phyloP scores from a whole-genome alignment of 371 early-diverging fungal species.

The Mortierella sp. region DNA sequence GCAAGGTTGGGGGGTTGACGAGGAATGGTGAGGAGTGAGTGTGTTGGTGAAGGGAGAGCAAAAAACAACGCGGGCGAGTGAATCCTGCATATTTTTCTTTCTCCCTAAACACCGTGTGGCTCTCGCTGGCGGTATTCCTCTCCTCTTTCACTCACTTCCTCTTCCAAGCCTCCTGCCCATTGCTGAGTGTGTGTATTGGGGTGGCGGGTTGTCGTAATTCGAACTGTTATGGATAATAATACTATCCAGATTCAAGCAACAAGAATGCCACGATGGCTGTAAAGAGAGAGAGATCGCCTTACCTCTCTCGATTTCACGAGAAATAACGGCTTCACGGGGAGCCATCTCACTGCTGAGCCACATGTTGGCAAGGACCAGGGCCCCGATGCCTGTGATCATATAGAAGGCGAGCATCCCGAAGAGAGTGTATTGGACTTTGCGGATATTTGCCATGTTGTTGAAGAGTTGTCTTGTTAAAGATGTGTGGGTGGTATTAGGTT shows the following conservation, averaged over 20 bases:
- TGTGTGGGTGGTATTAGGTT: background rate
- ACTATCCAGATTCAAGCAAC: conserved; percentile 5
- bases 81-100: background rate
- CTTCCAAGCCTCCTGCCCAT: background rate
- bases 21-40: background rate
- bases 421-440: conserved; percentile 39
- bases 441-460: conserved; percentile 30
- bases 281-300: background rate
- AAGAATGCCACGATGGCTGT: background rate
- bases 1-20: background rate
- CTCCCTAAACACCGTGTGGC: background rate
- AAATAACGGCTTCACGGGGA: conserved; percentile 56
- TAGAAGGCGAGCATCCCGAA: conserved; percentile 37
- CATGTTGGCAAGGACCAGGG: conserved; percentile 43
- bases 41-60: background rate
- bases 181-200: background rate
- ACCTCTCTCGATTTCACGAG: conserved; percentile 42
- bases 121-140: background rate
- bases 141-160: background rate
- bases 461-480: background rate
- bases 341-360: conserved; percentile 47
- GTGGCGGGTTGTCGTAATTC: background rate
- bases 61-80: background rate
- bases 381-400: conserved; percentile 41
- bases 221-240: background rate